Evolutionary conservation across 768 basidiomycete genomes (phyloP).

Genomic region (Russula olivacea): DNA sequence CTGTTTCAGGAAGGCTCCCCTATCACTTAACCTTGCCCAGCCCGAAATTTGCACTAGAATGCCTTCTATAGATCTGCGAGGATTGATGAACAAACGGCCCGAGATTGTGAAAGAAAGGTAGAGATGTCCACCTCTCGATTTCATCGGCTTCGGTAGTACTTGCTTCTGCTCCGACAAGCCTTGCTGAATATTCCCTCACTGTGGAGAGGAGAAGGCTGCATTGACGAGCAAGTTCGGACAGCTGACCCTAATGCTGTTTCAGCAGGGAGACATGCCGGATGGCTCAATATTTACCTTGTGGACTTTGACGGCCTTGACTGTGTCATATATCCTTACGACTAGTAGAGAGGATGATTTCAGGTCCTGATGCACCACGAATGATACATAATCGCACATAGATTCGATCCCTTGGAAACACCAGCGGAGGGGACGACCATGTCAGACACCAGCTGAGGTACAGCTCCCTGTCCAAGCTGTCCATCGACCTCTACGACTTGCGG

Average conservation of each 20-base stretch:
- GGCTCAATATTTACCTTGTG: constrained; percentile 1
- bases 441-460: not conserved
- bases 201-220: constrained; percentile 5
- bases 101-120: not conserved
- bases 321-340: constrained; percentile 11
- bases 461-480: not conserved
- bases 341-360: not conserved
- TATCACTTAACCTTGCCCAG: not conserved
- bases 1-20: constrained; percentile 32
- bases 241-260: not conserved
- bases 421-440: not conserved
- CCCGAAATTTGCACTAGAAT: not conserved
- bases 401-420: not conserved
- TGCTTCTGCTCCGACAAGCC: not conserved
- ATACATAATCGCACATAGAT: constrained; percentile 2
- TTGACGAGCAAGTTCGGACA: constrained; percentile 3
- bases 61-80: constrained; percentile 5
- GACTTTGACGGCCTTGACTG: not conserved
- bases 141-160: constrained; percentile 2
- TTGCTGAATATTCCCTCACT: constrained; percentile 7
- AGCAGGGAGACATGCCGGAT: not conserved
- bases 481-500: not conserved
- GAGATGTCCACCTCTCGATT: constrained; percentile 4
- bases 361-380: not conserved
- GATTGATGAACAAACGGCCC: not conserved